Evolutionary conservation across 192 early-diverging fungal species (phyloP), one percentile per base, ranked within the genome.

Genomic region (Mortierella alpina): DNA sequence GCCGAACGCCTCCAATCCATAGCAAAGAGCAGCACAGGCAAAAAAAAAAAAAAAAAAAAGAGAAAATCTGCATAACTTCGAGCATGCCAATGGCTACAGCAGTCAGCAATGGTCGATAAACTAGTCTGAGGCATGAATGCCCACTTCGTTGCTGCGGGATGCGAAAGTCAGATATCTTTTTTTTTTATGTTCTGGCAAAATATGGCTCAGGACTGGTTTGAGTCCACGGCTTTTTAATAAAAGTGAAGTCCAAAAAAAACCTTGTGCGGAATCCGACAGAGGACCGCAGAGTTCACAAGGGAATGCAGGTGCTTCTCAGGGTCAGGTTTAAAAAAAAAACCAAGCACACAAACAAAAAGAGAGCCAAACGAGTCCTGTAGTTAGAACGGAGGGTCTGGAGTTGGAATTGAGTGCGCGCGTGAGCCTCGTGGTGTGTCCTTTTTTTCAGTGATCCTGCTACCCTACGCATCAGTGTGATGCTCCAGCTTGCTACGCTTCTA

Each of bases 191-290:
- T 61, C 46, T 61, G 13, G 13, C 6, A 18, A 23, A 64, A 88
- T 84, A 40, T 80, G 85, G 53, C 82, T 90, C 63, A 90, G 88
- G 66, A 90, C 69, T 71, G 40, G 66, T 71, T 71, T 54, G 59
- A 71, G 63, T 61, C 45, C 50, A 31, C 53, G 7, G 23, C 54
- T 44, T 71, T 54, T 55, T 68, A 47, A 57, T 58, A 23, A 68
- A 49, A 49, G 13, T 22, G 31, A 61, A 61, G 23, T 41, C 44
- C 8, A 44, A 71, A 71, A 71, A 71, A 71, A 71, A 61, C 59
- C 57, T 62, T 62, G 57, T 71, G 49, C 22, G 42, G 20, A 71
- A 71, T 54, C 59, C 50, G 69, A 71, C 69, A n/a, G 23, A 59
- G 69, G 69, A 71, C 69, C 69, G 69, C 50, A 41, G 11, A 42